phyloP scores from a whole-genome alignment of 495 filamentous ascomycete genomes.

The Lasiosphaeria hispida region DNA sequence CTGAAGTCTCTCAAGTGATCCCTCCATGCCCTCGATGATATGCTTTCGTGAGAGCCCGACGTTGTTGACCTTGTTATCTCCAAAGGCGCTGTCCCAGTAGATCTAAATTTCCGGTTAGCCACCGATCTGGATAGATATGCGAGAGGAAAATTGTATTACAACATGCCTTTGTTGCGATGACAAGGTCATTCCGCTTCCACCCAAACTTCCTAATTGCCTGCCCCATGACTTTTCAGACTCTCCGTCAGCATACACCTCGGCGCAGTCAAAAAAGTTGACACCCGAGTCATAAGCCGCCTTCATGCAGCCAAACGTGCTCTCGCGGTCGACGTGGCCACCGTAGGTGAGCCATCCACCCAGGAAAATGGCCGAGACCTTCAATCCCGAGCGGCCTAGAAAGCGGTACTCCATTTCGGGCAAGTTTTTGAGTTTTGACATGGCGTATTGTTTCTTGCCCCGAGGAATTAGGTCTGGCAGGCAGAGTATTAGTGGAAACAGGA shows the following conservation, averaged over 20 bases:
- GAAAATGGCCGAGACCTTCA: constrained; percentile 72
- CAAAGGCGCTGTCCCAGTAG: constrained; percentile 60
- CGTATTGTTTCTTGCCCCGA: constrained; percentile 11
- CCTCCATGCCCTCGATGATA: constrained; percentile 62
- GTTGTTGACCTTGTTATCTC: constrained; percentile 48
- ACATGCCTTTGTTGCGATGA: constrained; percentile 68
- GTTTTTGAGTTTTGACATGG: constrained; percentile 41
- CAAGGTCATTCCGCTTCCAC: constrained; percentile 67
- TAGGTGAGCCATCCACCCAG: constrained; percentile 78
- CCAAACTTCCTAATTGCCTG: constrained; percentile 54
- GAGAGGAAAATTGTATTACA: constrained; percentile 30
- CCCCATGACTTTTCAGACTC: constrained; percentile 58
- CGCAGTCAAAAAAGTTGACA: constrained; percentile 55
- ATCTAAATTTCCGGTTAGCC: constrained; percentile 26
- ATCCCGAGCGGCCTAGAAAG: constrained; percentile 68
- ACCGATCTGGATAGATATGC: neutral
- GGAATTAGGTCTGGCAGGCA: neutral
- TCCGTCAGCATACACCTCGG: constrained; percentile 49
- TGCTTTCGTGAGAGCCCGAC: constrained; percentile 68
- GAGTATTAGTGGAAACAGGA: no score
- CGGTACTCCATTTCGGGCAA: constrained; percentile 71
- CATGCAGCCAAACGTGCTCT: constrained; percentile 57
- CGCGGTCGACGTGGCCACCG: constrained; percentile 70
- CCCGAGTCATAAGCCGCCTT: constrained; percentile 68
- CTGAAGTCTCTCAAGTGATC: constrained; percentile 59